Evolutionary conservation across 2,329 filamentous ascomycete genomes (phyloP).

Genomic region (Neurospora sp.): DNA sequence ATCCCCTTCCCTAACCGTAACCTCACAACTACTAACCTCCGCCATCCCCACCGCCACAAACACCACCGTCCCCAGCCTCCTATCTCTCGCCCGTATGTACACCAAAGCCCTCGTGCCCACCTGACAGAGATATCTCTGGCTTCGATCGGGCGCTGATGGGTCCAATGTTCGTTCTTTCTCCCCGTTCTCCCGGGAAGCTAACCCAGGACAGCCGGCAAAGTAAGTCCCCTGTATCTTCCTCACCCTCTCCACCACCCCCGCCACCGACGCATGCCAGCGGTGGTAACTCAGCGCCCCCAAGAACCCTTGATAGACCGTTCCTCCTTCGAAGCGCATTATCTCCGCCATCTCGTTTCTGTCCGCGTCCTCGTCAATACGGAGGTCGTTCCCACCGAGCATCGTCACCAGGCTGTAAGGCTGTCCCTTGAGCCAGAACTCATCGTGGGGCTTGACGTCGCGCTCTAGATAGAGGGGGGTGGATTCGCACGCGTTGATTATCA

Average conservation of each 20-base stretch:
- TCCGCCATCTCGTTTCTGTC: too few relatives aligned
- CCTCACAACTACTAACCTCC: background rate
- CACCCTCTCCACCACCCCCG: background rate
- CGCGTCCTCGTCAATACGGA: too few relatives aligned
- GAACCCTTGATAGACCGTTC: background rate
- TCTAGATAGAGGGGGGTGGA: background rate
- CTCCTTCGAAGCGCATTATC: background rate
- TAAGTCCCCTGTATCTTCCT: background rate
- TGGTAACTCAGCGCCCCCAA: background rate
- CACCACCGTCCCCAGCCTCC: background rate
- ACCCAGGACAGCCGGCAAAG: background rate
- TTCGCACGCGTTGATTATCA: background rate
- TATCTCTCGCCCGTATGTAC: background rate
- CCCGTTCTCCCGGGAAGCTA: background rate
- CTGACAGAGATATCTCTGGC: background rate
- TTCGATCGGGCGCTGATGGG: background rate
- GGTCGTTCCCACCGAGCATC: background rate
- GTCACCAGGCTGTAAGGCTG: background rate
- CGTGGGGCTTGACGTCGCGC: background rate
- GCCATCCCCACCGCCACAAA: background rate
- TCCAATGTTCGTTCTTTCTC: too few relatives aligned
- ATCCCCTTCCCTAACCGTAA: background rate
- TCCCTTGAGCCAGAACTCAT: background rate
- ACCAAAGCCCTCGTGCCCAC: background rate
- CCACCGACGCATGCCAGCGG: conserved; percentile 1